Evolutionary conservation across 805 yeast genomes (phyloP).

Genomic region (Yamadazyma nakazawae): DNA sequence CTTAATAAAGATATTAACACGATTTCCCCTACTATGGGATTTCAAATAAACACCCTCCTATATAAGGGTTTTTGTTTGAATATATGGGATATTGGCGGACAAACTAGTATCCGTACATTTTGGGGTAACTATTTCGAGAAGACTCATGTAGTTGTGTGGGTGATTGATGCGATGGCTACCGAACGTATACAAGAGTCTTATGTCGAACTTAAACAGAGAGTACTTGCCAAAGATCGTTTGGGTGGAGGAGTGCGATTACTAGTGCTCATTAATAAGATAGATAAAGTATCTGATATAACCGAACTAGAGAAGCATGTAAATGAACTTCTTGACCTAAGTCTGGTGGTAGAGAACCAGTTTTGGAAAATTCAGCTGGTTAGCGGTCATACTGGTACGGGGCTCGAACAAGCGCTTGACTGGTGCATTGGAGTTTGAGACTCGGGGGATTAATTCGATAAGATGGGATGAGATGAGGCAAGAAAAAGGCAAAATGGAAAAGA

Average conservation of each 20-base stretch:
- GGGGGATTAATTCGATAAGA: background rate
- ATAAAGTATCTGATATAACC: constrained; percentile 39
- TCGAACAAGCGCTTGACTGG: constrained; percentile 5
- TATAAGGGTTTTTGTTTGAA: constrained; percentile 47
- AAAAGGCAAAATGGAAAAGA: background rate
- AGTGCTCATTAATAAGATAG: constrained; percentile 73
- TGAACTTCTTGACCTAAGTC: constrained; percentile 1
- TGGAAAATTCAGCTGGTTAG: constrained; percentile 31
- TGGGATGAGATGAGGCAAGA: background rate
- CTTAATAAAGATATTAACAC: constrained; percentile 47
- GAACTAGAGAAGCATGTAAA: constrained; percentile 11
- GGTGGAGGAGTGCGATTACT: constrained; percentile 60
- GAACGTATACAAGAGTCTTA: constrained; percentile 65
- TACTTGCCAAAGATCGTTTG: constrained; percentile 65
- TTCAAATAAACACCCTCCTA: constrained; percentile 63
- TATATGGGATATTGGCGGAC: constrained; percentile 87
- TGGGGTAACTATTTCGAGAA: constrained; percentile 87
- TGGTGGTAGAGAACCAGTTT: background rate
- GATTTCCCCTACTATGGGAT: constrained; percentile 91
- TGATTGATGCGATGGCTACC: constrained; percentile 63
- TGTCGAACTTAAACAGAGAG: constrained; percentile 55
- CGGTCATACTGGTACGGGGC: constrained; percentile 29
- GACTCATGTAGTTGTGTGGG: constrained; percentile 78
- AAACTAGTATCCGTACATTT: constrained; percentile 36
- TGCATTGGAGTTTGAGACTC: background rate